phyloP scores from a whole-genome alignment of 805 yeast genomes.

The Maudiozyma bulderi region DNA sequence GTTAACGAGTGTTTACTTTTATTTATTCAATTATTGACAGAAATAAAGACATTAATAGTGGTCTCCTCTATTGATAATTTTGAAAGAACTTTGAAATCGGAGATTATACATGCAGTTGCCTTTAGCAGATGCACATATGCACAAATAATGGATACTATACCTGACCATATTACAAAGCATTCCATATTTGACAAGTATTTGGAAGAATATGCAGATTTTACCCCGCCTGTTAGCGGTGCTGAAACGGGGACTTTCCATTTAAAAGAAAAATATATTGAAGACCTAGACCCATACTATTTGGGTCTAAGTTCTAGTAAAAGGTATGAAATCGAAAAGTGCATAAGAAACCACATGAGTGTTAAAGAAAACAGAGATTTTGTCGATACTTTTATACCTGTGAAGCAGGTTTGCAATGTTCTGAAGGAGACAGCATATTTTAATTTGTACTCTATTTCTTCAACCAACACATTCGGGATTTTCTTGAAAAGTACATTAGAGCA shows the following conservation, averaged over 20 bases:
- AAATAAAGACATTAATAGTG: slow-evolving; percentile 49
- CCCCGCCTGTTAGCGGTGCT: slow-evolving; percentile 48
- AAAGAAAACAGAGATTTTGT: slow-evolving; percentile 31
- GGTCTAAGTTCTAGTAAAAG: slow-evolving; percentile 69
- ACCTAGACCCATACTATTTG: slow-evolving; percentile 74
- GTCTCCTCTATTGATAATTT: slow-evolving; percentile 39
- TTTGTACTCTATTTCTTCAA: slow-evolving; percentile 44
- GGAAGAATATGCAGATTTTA: slow-evolving; percentile 46
- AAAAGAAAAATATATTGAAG: slow-evolving; percentile 42
- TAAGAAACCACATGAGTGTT: slow-evolving; percentile 43
- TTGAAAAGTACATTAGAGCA: slow-evolving; percentile 40
- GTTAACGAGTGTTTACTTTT: slow-evolving; percentile 72
- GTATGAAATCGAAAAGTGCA: slow-evolving; percentile 67
- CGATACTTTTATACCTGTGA: slow-evolving; percentile 52
- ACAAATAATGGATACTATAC: slow-evolving; percentile 55
- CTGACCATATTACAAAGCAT: slow-evolving; percentile 67
- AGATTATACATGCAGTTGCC: slow-evolving; percentile 76
- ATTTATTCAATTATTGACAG: slow-evolving; percentile 58
- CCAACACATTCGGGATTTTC: slow-evolving; percentile 44
- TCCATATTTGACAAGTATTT: slow-evolving; percentile 62
- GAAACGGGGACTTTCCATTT: slow-evolving; percentile 61
- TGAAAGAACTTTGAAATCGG: slow-evolving; percentile 46
- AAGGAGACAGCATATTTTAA: slow-evolving; percentile 33
- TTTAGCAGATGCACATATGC: slow-evolving; percentile 66
- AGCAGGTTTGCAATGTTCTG: slow-evolving; percentile 27